Evolutionary conservation across 345 rosid species (phyloP).

Genomic region (Aurinia saxatilis): DNA sequence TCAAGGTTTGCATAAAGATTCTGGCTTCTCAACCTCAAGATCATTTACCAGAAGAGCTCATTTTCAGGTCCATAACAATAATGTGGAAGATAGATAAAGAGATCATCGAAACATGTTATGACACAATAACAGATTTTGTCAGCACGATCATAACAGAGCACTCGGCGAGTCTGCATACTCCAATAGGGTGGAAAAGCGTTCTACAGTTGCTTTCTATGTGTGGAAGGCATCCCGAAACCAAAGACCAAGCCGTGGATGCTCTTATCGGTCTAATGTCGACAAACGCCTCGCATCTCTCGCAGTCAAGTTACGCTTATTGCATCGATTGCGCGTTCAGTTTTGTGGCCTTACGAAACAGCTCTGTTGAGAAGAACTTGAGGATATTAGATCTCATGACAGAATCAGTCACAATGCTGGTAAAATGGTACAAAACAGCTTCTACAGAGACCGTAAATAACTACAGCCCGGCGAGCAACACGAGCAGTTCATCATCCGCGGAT

Average conservation of each 20-base stretch:
- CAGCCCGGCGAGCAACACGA: constrained; percentile 43
- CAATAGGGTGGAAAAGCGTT: constrained; percentile 75
- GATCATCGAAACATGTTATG: constrained; percentile 61
- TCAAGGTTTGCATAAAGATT: constrained; percentile 60
- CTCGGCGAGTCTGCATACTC: constrained; percentile 55
- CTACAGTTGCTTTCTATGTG: constrained; percentile 63
- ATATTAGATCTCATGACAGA: constrained; percentile 68
- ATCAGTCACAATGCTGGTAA: constrained; percentile 41
- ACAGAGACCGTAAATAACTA: constrained; percentile 37
- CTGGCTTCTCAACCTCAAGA: constrained; percentile 44
- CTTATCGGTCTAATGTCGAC: constrained; percentile 51
- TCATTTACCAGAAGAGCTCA: constrained; percentile 48
- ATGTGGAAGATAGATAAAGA: constrained; percentile 95
- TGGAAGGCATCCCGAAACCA: constrained; percentile 64
- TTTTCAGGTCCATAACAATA: constrained; percentile 68
- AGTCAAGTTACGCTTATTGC: constrained; percentile 53
- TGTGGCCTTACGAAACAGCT: constrained; percentile 55
- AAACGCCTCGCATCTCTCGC: constrained; percentile 38
- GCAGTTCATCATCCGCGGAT: constrained; percentile 39
- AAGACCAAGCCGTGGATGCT: constrained; percentile 68
- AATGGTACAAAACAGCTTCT: constrained; percentile 43
- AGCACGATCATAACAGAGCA: constrained; percentile 55
- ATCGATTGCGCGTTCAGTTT: constrained; percentile 81
- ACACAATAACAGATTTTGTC: constrained; percentile 46
- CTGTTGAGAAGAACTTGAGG: constrained; percentile 62